Conservation (phyloP, 805 yeast genomes). For the Zygotorulaspora florentina region DNA sequence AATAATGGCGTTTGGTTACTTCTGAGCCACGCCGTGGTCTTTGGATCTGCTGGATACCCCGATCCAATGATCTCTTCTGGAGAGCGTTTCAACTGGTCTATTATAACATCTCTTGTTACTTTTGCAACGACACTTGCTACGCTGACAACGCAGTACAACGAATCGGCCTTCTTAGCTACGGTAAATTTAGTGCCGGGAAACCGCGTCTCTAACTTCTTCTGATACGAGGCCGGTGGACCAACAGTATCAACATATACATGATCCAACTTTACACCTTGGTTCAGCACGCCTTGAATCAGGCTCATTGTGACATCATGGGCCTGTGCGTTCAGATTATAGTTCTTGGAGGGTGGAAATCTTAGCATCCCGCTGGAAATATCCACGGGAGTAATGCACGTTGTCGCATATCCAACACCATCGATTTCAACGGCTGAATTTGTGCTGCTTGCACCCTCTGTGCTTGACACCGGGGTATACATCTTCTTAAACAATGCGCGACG, state of each 20-base stretch:
- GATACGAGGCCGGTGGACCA: slow-evolving; percentile 88
- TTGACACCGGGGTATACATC: slow-evolving; percentile 42
- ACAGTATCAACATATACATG: slow-evolving; percentile 92
- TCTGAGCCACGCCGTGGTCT: slow-evolving; percentile 73
- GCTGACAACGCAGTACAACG: slow-evolving; percentile 85
- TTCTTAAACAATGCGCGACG: slow-evolving; percentile 58
- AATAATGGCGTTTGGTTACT: slow-evolving; percentile 61
- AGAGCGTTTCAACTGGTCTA: slow-evolving; percentile 22
- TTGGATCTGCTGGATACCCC: slow-evolving; percentile 93
- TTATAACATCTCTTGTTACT: slow-evolving; percentile 77
- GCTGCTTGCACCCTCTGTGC: slow-evolving; percentile 23
- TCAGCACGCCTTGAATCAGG: slow-evolving; percentile 61
- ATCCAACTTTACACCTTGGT: slow-evolving; percentile 55
- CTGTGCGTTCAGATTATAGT: slow-evolving; percentile 79
- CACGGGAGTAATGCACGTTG: slow-evolving; percentile 76
- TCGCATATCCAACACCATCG: slow-evolving; percentile 78
- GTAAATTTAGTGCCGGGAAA: slow-evolving; percentile 72
- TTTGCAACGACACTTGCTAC: slow-evolving; percentile 95
- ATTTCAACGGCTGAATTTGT: slow-evolving; percentile 39
- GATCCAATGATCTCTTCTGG: slow-evolving; percentile 58
- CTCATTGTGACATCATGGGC: slow-evolving; percentile 93
- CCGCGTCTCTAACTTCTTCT: slow-evolving; percentile 58
- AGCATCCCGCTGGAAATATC: slow-evolving; percentile 91
- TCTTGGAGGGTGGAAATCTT: slow-evolving; percentile 47
- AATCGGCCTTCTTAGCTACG: slow-evolving; percentile 93